Base-by-base conservation (phyloP, 2,329 filamentous ascomycete species). In the Aotearoamyces nothofagi region DNA sequence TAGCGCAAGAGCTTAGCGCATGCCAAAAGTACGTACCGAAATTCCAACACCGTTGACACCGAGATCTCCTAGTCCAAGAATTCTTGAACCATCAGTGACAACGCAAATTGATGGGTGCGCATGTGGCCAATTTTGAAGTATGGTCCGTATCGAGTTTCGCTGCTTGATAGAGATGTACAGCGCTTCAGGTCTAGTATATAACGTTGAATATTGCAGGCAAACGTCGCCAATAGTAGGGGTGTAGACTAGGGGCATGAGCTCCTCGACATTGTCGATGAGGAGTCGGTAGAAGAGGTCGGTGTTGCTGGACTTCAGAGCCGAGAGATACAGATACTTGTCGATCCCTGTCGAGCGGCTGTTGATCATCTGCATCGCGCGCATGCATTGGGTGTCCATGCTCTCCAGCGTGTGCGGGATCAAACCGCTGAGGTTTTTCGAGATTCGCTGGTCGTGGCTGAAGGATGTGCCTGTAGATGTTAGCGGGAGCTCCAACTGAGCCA, bases 31-130 rank as follows among this genome's bases (percentile, higher is more conserved):
- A 66, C 69, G 58, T 57, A 75, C 87, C 37, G 90, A 84, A 55
- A 98, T 98, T 41, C 90, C 90, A 63, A 96, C 92, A 48, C 90
- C 90, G 55, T 94, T 94, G 41, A 98, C 77, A 43, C 90, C 90
- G 33, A 96, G 69, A 56, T 98, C 90, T 44, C 90, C 90, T 20
- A 98, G 72, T 48, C 90, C 87, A 33, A 86, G 74, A 54, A 75
- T 94, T 41, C 90, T 78, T 27, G 86, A 94, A 36, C 90, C 90
- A 53, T 98, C 90, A 10, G 90, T 96, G 44, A 98, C 77, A 51
- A 93, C 86, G 49, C 84, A 92, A 50, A 98, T 98, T 55, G 94
- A 83, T 17, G 92, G 87, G 40, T 83, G 72, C 39, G 67, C 58
- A 53, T 90, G 78, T 15, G 83, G 84, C 90, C 90, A 98, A 57